A percentile compares a stretch with the other conserved stretches of the same genome.
These are phyloP conservation scores for Diaporthe eres DNA, from an alignment of 2,329 filamentous ascomycete species.

Conservation along the genomic window DNA sequence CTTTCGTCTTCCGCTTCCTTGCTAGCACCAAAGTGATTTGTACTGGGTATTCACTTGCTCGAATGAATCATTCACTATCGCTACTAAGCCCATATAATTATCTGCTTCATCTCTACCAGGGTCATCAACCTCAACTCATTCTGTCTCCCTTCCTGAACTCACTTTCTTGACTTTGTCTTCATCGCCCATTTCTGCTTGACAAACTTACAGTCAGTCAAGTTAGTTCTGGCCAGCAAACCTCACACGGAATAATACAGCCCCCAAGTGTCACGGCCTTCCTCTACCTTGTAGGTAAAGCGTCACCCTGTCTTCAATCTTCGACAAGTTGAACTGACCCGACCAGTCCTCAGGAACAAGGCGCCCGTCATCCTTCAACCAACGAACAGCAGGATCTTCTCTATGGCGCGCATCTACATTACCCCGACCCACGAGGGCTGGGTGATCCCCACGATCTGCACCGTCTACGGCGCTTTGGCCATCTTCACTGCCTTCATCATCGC, in stretches of 20 bases:
- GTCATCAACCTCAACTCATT: background rate
- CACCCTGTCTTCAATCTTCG: background rate
- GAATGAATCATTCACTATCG: background rate
- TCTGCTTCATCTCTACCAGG: background rate
- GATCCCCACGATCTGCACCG: background rate
- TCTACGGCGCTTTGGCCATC: background rate
- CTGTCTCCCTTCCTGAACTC: too few species aligned
- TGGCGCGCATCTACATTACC: background rate
- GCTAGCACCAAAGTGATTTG: background rate
- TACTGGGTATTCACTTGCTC: background rate
- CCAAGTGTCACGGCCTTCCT: background rate
- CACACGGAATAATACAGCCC: background rate
- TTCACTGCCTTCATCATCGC: background rate
- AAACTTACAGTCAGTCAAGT: too few species aligned
- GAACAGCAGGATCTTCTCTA: background rate
- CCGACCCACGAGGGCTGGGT: background rate
- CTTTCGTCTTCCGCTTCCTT: background rate
- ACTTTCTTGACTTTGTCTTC: too few species aligned
- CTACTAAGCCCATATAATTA: background rate
- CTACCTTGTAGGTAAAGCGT: background rate
- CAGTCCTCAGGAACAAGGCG: too few species aligned
- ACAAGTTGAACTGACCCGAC: background rate
- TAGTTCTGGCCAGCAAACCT: background rate
- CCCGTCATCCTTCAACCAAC: background rate
- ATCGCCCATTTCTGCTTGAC: too few species aligned